Evolutionary conservation across 2,329 filamentous ascomycete genomes (phyloP).

Genomic region (Alternaria sp.): DNA sequence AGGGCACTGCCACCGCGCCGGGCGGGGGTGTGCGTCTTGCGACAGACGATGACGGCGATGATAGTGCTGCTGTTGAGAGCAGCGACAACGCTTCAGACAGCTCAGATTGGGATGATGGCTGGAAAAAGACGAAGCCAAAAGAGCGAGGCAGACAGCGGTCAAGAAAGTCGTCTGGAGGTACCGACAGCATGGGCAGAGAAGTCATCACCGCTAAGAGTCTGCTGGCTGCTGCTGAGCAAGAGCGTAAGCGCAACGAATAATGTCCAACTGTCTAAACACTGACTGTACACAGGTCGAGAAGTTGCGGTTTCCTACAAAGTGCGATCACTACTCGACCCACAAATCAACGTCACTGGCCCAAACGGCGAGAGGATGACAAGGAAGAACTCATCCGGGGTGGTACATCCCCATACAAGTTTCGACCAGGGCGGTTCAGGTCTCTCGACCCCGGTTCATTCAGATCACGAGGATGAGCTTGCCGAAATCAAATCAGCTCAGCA

Average conservation of each 20-base stretch:
- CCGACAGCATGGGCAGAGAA: slow-evolving; percentile 47
- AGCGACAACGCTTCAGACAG: slow-evolving; percentile 69
- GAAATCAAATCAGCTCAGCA: slow-evolving; percentile 90
- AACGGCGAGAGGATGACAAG: slow-evolving; percentile 63
- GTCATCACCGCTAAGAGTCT: slow-evolving; percentile 65
- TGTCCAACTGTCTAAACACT: slow-evolving; percentile 13
- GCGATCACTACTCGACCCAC: slow-evolving; percentile 70
- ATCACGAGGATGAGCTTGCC: slow-evolving; percentile 82
- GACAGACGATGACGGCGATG: slow-evolving; percentile 58
- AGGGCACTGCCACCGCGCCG: slow-evolving; percentile 54
- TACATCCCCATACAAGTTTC: slow-evolving; percentile 87
- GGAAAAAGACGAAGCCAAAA: slow-evolving; percentile 42
- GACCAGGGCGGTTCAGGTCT: slow-evolving; percentile 70
- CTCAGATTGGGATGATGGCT: slow-evolving; percentile 72
- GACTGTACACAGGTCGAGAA: slow-evolving; percentile 55
- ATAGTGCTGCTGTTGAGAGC: slow-evolving; percentile 68
- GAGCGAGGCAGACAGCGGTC: slow-evolving; percentile 51
- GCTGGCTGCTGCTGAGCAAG: slow-evolving; percentile 78
- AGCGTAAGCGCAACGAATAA: slow-evolving; percentile 64
- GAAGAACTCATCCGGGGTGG: slow-evolving; percentile 60
- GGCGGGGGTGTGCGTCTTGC: slow-evolving; percentile 64
- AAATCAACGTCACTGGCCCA: slow-evolving; percentile 70
- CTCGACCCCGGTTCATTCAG: slow-evolving; percentile 75
- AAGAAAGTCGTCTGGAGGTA: slow-evolving; percentile 44
- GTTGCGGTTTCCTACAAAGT: slow-evolving; percentile 64